A percentile compares a stretch with the other conserved stretches of the same genome.
phyloP scores from a whole-genome alignment of 1,284 basidiomycete genomes.

The Cerioporus squamosus region DNA sequence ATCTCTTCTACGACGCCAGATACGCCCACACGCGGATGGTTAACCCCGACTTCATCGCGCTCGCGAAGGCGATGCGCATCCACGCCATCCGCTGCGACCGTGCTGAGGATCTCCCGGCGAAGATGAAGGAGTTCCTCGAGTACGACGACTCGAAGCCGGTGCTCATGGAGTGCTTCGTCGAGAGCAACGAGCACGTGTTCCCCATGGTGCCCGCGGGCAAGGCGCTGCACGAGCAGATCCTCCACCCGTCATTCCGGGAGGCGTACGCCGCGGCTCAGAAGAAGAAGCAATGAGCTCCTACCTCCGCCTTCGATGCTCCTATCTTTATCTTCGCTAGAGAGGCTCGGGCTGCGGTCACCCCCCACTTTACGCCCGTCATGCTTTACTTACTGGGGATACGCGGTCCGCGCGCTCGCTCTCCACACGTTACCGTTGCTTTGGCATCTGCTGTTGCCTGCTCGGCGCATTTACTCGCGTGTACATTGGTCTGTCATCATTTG shows the following conservation, averaged over 20 bases:
- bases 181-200: constrained; percentile 92
- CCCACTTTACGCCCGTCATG: not conserved
- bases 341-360: too few species aligned
- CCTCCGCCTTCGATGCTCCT: not conserved
- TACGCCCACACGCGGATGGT: constrained; percentile 95
- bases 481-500: constrained; percentile 18
- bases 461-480: constrained; percentile 6
- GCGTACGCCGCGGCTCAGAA: constrained; percentile 28
- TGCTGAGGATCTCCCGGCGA: constrained; percentile 81
- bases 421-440: not conserved
- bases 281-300: constrained; percentile 27
- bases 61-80: constrained; percentile 90
- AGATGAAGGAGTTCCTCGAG: constrained; percentile 99
- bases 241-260: constrained; percentile 48
- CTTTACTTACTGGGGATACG: not conserved
- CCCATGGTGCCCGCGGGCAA: constrained; percentile 93
- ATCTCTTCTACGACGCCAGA: constrained; percentile 94
- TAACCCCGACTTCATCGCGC: constrained; percentile 92
- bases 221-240: constrained; percentile 87
- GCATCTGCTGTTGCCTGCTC: not conserved
- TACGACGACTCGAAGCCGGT: constrained; percentile 89
- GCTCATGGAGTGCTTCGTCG: constrained; percentile 89
- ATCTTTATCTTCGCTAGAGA: not conserved
- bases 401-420: not conserved
- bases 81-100: constrained; percentile 84